These are phyloP conservation scores for Penicillium riverlandense DNA, from an alignment of 495 filamentous ascomycete genomes.

Conservation along the genomic window DNA sequence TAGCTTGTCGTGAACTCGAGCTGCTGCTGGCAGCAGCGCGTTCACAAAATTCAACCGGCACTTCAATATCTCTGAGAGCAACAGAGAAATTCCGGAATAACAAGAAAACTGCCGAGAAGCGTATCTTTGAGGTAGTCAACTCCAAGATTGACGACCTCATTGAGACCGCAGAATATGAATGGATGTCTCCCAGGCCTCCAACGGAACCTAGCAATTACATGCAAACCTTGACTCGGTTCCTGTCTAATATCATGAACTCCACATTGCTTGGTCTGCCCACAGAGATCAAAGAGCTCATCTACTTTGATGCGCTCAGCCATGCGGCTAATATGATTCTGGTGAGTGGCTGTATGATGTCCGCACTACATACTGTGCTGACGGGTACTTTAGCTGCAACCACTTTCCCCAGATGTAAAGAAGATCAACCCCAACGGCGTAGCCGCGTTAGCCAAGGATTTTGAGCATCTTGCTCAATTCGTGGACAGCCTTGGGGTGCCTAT, in stretches of 20 bases:
- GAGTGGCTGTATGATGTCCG: conserved; percentile 8
- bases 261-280: conserved; percentile 84
- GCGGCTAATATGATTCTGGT: conserved; percentile 82
- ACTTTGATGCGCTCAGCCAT: conserved; percentile 92
- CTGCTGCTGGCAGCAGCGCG: conserved; percentile 72
- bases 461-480: conserved; percentile 78
- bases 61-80: conserved; percentile 66
- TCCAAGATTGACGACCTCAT: conserved; percentile 98
- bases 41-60: conserved; percentile 63
- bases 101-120: conserved; percentile 93
- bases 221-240: conserved; percentile 82
- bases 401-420: conserved; percentile 68
- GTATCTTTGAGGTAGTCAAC: conserved; percentile 97
- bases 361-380: conserved; percentile 4
- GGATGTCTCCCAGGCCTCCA: conserved; percentile 61
- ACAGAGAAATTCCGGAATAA: conserved; percentile 81
- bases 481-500: conserved; percentile 72
- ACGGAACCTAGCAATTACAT: conserved; percentile 84
- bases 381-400: conserved; percentile 59
- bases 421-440: conserved; percentile 84
- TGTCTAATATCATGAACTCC: conserved; percentile 95
- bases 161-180: conserved; percentile 94
- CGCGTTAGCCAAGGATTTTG: conserved; percentile 73
- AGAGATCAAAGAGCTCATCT: conserved; percentile 95
- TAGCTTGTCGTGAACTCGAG: conserved; percentile 82